Evolutionary conservation across 768 basidiomycete genomes (phyloP), one percentile per base, ranked within the genome.

Genomic region (Agaricus bisporus): DNA sequence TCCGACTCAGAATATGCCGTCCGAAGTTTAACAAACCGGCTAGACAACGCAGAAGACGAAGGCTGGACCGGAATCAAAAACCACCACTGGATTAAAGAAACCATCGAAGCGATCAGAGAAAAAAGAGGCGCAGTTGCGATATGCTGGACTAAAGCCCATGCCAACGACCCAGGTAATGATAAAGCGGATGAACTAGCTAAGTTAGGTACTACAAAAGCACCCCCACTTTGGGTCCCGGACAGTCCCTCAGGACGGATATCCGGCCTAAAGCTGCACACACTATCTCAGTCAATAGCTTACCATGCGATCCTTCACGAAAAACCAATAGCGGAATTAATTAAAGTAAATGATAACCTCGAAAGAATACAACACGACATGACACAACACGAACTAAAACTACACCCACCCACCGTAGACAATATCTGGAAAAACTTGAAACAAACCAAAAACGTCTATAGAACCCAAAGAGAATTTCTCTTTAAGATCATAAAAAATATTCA

Each of bases 171-270:
- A 64, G 71, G 25, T 68, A 71, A 50, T 63, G 51, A 22, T 54
- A 64, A 43, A 55, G 42, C 28, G 66, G 68, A 29, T 68, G 70
- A 3, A 61, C 59, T 25, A 56, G 63, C 37, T 54, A 60, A 36
- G 26, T 36, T 29, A 42, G 45, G 45, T 11, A 17, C 26, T 4
- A 14, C 2, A 9, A 29, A 47, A 28, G 26, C 20, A 11, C 18
- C 18, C 18, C n/a, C 18, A 10, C 3, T 3, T 5, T 11, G 11
- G 25, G 42, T 20, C 15, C 15, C 5, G 42, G 20, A 43, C 42
- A 11, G 5, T 10, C 17, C 15, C 17, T 3, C 3, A 20, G 17
- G 17, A 43, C 3, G 17, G 20, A 17, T 43, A 3, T 18, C 42
- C 5, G 42, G 42, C 3, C 18, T 25, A 3, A 43, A 22, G 20